Percentiles rank a stretch among this genome's conserved stretches.
phyloP scores from a whole-genome alignment of 805 yeast genomes.

The Sungouiozyma intestinalis region DNA sequence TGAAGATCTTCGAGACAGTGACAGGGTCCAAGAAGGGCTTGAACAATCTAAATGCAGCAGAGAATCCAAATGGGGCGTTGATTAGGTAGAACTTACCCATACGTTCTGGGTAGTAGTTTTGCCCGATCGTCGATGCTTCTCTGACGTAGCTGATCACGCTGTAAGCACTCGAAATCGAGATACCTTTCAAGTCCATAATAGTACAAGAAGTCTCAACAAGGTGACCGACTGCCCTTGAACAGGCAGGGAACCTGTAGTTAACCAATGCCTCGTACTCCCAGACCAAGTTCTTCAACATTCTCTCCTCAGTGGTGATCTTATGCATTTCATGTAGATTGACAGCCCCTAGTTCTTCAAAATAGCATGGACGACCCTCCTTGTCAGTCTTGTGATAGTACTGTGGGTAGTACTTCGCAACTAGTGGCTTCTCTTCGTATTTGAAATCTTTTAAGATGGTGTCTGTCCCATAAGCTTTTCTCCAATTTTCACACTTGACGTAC shows the following conservation, averaged over 20 bases:
- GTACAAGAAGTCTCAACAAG: conserved; percentile 95
- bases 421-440: conserved; percentile 85
- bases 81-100: conserved; percentile 96
- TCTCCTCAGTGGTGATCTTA: conserved; percentile 87
- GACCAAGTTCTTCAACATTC: conserved; percentile 90
- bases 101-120: conserved; percentile 96
- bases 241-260: conserved; percentile 80
- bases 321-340: conserved; percentile 87
- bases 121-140: conserved; percentile 91
- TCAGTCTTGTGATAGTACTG: conserved; percentile 97
- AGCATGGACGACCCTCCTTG: conserved; percentile 93
- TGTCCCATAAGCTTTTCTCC: conserved; percentile 84
- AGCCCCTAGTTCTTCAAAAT: conserved; percentile 85
- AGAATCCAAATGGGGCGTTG: conserved; percentile 95
- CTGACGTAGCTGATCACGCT: conserved; percentile 80
- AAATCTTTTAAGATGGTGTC: conserved; percentile 81
- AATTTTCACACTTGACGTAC: conserved; percentile 79
- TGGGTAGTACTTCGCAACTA: conserved; percentile 84
- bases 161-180: conserved; percentile 72
- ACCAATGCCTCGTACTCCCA: conserved; percentile 96
- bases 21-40: conserved; percentile 96
- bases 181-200: conserved; percentile 88
- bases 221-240: conserved; percentile 69
- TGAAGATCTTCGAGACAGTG: conserved; percentile 88
- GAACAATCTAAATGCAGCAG: conserved; percentile 83